A percentile compares a stretch with the other conserved stretches of the same genome.
These are phyloP conservation scores for Alternaria tenuissima DNA, from an alignment of 2,329 filamentous ascomycete genomes.

Conservation along the genomic window DNA sequence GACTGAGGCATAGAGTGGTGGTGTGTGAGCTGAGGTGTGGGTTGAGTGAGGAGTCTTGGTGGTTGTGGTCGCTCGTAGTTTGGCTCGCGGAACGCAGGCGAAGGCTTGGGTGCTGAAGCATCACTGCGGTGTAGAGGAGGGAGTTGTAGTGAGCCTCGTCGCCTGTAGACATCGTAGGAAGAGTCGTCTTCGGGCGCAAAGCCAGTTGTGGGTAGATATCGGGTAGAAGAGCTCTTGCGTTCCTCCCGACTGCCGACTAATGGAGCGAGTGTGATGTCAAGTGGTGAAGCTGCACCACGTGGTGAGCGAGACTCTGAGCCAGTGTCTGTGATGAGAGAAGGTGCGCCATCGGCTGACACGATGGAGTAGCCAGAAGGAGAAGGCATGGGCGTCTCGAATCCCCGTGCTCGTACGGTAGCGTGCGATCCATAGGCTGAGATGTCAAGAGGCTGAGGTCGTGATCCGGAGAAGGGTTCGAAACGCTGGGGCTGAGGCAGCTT, in stretches of 20 bases:
- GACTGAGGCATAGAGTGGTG: constrained; percentile 45
- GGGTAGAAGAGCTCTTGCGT: constrained; percentile 48
- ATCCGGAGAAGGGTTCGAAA: constrained; percentile 43
- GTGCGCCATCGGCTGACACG: constrained; percentile 69
- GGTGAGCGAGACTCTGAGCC: constrained; percentile 59
- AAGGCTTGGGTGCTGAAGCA: constrained; percentile 14
- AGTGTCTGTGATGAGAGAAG: constrained; percentile 74
- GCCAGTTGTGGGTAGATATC: constrained; percentile 48
- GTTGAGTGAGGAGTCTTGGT: constrained; percentile 45
- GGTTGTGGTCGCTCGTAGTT: constrained; percentile 38
- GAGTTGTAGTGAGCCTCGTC: constrained; percentile 45
- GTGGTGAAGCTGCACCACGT: constrained; percentile 54
- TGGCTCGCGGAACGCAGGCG: constrained; percentile 34
- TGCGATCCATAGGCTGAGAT: constrained; percentile 35
- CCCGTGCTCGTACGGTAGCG: constrained; percentile 35
- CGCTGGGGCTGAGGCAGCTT: constrained; percentile 46
- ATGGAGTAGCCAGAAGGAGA: constrained; percentile 71
- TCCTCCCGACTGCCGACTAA: constrained; percentile 48
- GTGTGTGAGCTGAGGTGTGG: constrained; percentile 39
- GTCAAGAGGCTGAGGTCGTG: constrained; percentile 45
- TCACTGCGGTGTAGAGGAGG: constrained; percentile 42
- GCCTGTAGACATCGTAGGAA: constrained; percentile 36
- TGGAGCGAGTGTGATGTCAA: constrained; percentile 54
- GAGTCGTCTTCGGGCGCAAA: constrained; percentile 50
- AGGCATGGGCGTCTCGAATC: constrained; percentile 66